Base-by-base conservation (phyloP, 2,329 filamentous ascomycete species). In the Sporothrix mexicana region DNA sequence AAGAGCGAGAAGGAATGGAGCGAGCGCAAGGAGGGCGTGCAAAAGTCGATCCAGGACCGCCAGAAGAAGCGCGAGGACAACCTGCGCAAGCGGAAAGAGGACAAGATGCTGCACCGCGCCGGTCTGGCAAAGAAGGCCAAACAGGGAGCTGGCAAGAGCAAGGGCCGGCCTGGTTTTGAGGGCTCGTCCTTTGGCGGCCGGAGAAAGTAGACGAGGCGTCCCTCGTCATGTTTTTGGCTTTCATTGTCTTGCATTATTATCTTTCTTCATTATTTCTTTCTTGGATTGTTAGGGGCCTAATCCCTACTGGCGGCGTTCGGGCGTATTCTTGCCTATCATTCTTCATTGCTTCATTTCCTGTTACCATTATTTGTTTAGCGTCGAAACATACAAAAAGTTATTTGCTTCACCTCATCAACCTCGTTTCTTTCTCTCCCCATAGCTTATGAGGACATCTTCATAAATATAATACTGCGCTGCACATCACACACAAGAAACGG, bases 1-100 rank as follows among this genome's bases (percentile, higher is more conserved):
- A 97, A 96, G 89, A 97, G 93, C 80, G 93, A 94, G 81, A 91
- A 92, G 79, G 94, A 96, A 79, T 98, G 96, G 93, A 87, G 84
- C 64, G 92, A 94, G 73, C 87, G 93, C 67, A 83, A 89, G 53
- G 89, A 92, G 41, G 91, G 91, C 43, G 90, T 98, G 67, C 87
- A 89, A 76, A 92, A 92, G 82, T 86, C 92, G 67, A 92, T 92
- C 80, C 92, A 93, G 70, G 91, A 93, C 77, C 91, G 91, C 80
- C 93, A 95, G 79, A 90, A 90, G 82, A 97, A 97, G 86, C 88
- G 92, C 75, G 92, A 94, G 79, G 92, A 93, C 67, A 95, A 95
- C 80, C 84, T 95, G 75, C 85, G 86, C 78, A 92, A 92, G 82
- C 87, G 92, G 76, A 88, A 88, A 77, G 93, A 96, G 68, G 92